Evolutionary conservation across 2,329 filamentous ascomycete genomes (phyloP), one percentile per base, ranked within the genome.

Genomic region (Colletotrichum scovillei): DNA sequence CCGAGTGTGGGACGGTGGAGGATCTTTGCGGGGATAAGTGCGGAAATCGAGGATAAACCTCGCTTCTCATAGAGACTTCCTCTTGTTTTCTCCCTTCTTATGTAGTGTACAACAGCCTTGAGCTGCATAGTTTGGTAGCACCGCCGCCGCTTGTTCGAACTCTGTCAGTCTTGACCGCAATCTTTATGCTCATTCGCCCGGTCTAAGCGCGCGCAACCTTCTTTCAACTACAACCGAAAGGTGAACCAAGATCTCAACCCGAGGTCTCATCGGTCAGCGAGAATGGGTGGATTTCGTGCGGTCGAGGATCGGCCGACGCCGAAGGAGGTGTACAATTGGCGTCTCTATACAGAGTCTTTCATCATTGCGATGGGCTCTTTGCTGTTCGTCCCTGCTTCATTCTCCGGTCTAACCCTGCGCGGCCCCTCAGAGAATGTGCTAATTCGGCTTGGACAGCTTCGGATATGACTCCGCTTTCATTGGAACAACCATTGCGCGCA

Each of bases 291-390:
- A 32, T 79, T 87, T 75, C 83, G 84, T 63, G 86, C 86, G 49
- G 85, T 86, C 49, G 88, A 89, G 77, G 88, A 90, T 78, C 83
- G 88, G 75, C 88, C 88, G 30, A 90, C 87, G 74, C 88, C 88
- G 24, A 83, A 84, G 72, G 86, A 88, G 79, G 88, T 89, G 75
- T 88, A 88, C 79, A 89, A 88, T 74, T 86, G 84, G 84, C 82
- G 84, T 4, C 79, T 89, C 26, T 89, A 89, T 76, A 81, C 79
- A 6, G 83, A 86, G 59, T 83, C 86, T 0, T 76, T 84, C n/a
- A 81, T 88, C 35, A 87, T 88, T 58, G 84, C 87, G 5, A 85
- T 85, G 22, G 87, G 87, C 16, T 85, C 84, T 1, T 60, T 86
- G 19, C 81, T 86, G 80, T 83, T 76, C 72, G 81, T 72, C 32